Conservation (phyloP, 2,329 filamentous ascomycete species). For the Coccinonectria pachysandricola region DNA sequence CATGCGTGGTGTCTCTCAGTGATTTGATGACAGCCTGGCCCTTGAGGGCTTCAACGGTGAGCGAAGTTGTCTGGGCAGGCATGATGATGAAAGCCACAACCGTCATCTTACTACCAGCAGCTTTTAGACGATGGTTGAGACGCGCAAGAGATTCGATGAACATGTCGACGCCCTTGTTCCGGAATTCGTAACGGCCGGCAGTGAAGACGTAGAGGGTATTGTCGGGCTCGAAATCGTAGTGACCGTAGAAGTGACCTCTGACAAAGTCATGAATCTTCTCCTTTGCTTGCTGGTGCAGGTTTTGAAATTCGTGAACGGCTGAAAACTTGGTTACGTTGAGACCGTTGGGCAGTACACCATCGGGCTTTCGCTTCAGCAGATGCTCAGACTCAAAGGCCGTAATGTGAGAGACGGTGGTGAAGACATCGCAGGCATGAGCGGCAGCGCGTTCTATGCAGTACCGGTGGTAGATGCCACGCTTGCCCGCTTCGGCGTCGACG, state of each 20-base stretch:
- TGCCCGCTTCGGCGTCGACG: slow-evolving; percentile 90
- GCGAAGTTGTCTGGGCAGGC: slow-evolving; percentile 89
- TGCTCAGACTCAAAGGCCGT: slow-evolving; percentile 98
- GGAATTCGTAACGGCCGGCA: slow-evolving; percentile 90
- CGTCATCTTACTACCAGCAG: slow-evolving; percentile 75
- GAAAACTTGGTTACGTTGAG: slow-evolving; percentile 96
- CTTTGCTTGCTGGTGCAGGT: slow-evolving; percentile 91
- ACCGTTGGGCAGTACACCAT: slow-evolving; percentile 91
- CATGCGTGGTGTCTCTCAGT: slow-evolving; percentile 80
- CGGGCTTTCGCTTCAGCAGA: slow-evolving; percentile 91
- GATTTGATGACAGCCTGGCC: slow-evolving; percentile 97
- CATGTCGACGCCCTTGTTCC: slow-evolving; percentile 99
- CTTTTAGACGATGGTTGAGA: slow-evolving; percentile 87
- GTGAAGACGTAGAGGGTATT: slow-evolving; percentile 98
- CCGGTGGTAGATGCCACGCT: slow-evolving; percentile 95
- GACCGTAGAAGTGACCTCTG: slow-evolving; percentile 94
- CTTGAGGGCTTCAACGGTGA: slow-evolving; percentile 91
- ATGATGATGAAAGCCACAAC: slow-evolving; percentile 98
- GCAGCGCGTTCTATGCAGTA: slow-evolving; percentile 97
- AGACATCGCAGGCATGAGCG: slow-evolving; percentile 86
- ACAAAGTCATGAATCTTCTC: slow-evolving; percentile 98
- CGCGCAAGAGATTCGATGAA: slow-evolving; percentile 95
- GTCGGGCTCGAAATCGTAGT: slow-evolving; percentile 93
- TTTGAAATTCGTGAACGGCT: slow-evolving; percentile 97
- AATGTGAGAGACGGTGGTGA: slow-evolving; percentile 97